A percentile compares a stretch with the other conserved stretches of the same genome.
phyloP scores from a whole-genome alignment of 2,329 filamentous ascomycete species.

The Pezicula neosporulosa region DNA sequence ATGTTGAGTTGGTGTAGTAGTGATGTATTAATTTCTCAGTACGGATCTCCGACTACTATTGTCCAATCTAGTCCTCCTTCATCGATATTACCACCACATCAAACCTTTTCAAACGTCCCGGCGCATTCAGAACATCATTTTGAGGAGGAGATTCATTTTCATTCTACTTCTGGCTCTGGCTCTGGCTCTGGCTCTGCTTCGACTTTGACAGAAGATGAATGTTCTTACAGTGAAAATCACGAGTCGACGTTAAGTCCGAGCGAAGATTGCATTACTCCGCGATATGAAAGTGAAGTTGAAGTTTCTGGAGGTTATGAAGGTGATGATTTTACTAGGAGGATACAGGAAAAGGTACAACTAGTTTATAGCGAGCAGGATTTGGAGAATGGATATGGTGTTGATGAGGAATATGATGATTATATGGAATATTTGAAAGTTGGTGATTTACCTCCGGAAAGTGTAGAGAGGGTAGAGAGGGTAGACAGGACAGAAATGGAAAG shows the following conservation, averaged over 20 bases:
- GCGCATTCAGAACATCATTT: not conserved
- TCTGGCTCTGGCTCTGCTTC: too few relatives aligned
- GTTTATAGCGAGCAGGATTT: not conserved
- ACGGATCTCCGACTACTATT: not conserved
- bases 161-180: not conserved
- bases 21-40: not conserved
- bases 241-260: not conserved
- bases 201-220: not conserved
- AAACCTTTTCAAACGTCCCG: not conserved
- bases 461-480: too few relatives aligned
- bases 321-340: too few relatives aligned
- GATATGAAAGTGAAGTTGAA: not conserved
- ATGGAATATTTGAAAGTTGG: not conserved
- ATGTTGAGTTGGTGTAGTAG: constrained; percentile 11
- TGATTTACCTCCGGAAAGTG: too few relatives aligned
- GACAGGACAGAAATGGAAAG: too few relatives aligned
- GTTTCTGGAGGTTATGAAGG: too few relatives aligned
- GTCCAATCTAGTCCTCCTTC: not conserved
- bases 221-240: not conserved
- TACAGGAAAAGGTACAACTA: not conserved
- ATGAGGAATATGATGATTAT: constrained; percentile 1
- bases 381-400: not conserved
- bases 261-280: not conserved
- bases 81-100: too few relatives aligned
- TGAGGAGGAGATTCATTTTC: not conserved